Base-by-base conservation (phyloP, 1,284 basidiomycete species). In the Rhodotorula sp. region DNA sequence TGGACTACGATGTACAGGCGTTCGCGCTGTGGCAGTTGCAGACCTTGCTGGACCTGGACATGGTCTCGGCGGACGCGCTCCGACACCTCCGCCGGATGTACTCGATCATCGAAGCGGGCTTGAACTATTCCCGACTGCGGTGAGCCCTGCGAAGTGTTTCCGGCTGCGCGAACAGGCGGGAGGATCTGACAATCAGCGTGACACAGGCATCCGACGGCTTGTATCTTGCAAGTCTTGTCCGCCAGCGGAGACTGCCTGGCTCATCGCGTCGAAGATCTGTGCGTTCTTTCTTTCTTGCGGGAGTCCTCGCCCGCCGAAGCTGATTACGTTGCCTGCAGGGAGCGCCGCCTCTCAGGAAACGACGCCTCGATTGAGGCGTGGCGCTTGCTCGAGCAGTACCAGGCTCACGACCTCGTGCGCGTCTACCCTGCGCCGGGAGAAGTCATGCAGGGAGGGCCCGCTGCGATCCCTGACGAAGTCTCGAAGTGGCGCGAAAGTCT, bases 81-180 rank as follows among this genome's bases (percentile, higher is more conserved):
- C 58, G 58, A 0, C 62, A 10, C 23, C 54, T 72, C 26, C 65
- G 58, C 10, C 52, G 52, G n/a, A 20, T 58, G 23, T 67, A 39
- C 23, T 34, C 47, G 0, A 51, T 65, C 1, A 5, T 64, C 14
- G 65, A 66, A 51, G 60, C 58, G 8, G 60, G 54, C 0, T 21
- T 72, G 31, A 62, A 65, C 39, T 72, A 64, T 34, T 26, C 54
- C n/a, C 58, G 8, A 0, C 49, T 72, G 31, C 46, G 71, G 71
- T 69, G 21, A 14, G 71, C 29, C 15, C 12, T 5, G 14, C 31
- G 54, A 39, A 7, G 12, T 15, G 15, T 34, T 5, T 47, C 47
- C 2, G 26, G 5, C 51, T 8, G 23, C 8, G 0, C 8, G 31
- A 14, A 4, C 34, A 12, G 20, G 7, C 14, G 16, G 5, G 3